phyloP scores from a whole-genome alignment of 345 rosid genomes.

The Mallotus nudiflorus region DNA sequence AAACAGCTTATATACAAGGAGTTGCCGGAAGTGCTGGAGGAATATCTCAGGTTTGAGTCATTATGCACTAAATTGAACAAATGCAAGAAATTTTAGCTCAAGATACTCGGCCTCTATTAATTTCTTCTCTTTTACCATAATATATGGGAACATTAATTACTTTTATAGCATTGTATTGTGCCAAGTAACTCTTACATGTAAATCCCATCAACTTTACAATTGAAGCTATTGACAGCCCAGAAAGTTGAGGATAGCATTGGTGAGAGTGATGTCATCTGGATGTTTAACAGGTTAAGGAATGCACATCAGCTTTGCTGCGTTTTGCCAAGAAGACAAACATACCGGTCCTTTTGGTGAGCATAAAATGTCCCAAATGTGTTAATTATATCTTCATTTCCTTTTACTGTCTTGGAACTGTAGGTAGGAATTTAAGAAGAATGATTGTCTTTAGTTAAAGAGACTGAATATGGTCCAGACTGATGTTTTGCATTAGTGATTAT shows the following conservation, averaged over 20 bases:
- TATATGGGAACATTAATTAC: not conserved
- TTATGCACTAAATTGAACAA: not conserved
- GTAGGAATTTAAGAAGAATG: not conserved
- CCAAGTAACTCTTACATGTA: not conserved
- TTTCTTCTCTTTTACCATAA: not conserved
- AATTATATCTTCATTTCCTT: not conserved
- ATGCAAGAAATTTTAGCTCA: not conserved
- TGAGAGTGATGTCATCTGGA: conserved; percentile 5
- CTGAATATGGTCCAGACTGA: not conserved
- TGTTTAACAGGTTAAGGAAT: conserved; percentile 74
- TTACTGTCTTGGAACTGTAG: not conserved
- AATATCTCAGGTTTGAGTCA: conserved; percentile 59
- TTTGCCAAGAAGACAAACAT: conserved; percentile 83
- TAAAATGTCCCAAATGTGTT: conserved; percentile 4
- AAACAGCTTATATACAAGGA: conserved; percentile 76
- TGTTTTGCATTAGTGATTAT: not conserved
- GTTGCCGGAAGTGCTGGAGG: conserved; percentile 93
- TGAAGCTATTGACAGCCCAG: not conserved
- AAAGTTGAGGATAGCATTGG: not conserved
- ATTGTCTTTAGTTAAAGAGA: not conserved
- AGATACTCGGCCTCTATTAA: not conserved
- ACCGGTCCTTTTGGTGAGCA: conserved; percentile 85
- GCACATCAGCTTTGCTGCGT: conserved; percentile 81
- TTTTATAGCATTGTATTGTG: not conserved
- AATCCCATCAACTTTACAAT: not conserved